phyloP scores from a whole-genome alignment of 306 rosid species.

The Corylus avellana region DNA sequence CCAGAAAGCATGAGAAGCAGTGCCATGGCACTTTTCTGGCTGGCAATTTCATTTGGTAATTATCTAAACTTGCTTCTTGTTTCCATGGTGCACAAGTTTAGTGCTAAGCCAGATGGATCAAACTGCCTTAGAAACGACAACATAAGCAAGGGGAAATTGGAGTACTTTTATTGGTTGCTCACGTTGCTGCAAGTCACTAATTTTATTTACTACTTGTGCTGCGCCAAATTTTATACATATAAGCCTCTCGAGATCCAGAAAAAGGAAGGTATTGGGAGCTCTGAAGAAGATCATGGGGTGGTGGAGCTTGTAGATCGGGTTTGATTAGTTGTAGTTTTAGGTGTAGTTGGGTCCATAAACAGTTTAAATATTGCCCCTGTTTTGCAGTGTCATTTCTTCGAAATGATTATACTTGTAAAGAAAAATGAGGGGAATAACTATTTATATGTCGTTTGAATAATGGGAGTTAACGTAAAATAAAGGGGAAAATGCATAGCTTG shows the following conservation, averaged over 20 bases:
- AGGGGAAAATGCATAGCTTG: too few species aligned
- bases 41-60: too few species aligned
- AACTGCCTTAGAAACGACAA: slow-evolving; percentile 86
- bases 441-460: background rate
- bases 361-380: background rate
- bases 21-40: too few species aligned
- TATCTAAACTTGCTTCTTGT: too few species aligned
- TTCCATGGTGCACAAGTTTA: slow-evolving; percentile 19
- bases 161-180: slow-evolving; percentile 84
- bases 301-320: slow-evolving; percentile 45
- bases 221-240: slow-evolving; percentile 65
- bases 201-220: slow-evolving; percentile 59
- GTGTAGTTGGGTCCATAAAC: background rate
- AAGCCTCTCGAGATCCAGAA: slow-evolving; percentile 63
- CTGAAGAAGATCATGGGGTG: slow-evolving; percentile 36
- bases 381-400: background rate
- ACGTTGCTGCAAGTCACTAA: slow-evolving; percentile 59
- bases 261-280: slow-evolving; percentile 26
- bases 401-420: background rate
- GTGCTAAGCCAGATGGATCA: slow-evolving; percentile 55
- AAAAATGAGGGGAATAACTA: background rate
- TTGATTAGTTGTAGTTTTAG: slow-evolving; percentile 15
- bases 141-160: slow-evolving; percentile 69
- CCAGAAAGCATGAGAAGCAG: too few species aligned
- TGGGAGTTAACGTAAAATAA: background rate